A percentile compares a stretch with the other conserved stretches of the same genome.
These are phyloP conservation scores for Lolium multiflorum DNA, from an alignment of 176 grass and related monocot species.

Conservation along the genomic window DNA sequence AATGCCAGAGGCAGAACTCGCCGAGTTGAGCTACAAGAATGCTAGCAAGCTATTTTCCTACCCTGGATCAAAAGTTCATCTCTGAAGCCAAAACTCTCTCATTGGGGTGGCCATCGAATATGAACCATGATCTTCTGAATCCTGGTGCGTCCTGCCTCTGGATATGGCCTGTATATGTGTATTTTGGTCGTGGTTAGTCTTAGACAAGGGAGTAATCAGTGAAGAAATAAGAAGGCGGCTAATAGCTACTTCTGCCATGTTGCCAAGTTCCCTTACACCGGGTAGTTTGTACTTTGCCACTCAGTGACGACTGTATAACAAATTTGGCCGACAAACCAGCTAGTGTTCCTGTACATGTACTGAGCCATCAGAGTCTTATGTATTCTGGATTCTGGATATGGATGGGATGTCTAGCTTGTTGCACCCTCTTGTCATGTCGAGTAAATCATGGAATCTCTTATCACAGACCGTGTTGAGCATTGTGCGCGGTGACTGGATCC, in stretches of 20 bases:
- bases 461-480: background rate
- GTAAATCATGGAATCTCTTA: background rate
- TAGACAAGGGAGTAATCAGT: background rate
- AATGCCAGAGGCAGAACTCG: constrained; percentile 71
- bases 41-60: constrained; percentile 78
- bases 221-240: background rate
- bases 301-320: background rate
- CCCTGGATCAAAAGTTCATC: constrained; percentile 78
- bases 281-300: background rate
- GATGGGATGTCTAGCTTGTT: background rate
- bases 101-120: background rate
- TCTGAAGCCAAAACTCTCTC: constrained; percentile 42
- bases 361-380: background rate
- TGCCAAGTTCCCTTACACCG: constrained; percentile 3
- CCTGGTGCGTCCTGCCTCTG: constrained; percentile 5
- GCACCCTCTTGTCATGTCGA: background rate
- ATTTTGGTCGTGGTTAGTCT: background rate
- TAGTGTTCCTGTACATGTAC: background rate
- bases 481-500: constrained; percentile 7
- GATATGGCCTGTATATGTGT: background rate
- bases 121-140: constrained; percentile 27
- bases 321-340: background rate
- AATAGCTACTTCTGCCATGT: background rate
- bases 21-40: constrained; percentile 78
- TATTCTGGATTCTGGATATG: background rate